These are phyloP conservation scores for Cercospora sojina DNA, from an alignment of 2,329 filamentous ascomycete species.

Conservation along the genomic window DNA sequence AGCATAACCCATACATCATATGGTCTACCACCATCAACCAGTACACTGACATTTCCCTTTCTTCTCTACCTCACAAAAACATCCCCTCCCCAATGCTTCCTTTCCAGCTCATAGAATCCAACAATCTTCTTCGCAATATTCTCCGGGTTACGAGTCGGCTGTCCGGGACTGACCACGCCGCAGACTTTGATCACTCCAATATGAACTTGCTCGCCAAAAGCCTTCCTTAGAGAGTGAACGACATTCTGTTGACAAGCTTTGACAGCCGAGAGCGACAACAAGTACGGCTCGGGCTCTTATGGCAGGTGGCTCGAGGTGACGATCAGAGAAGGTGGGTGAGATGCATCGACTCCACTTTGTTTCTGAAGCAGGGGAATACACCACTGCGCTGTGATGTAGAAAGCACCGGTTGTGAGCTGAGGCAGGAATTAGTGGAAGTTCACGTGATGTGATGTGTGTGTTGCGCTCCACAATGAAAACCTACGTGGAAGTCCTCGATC, in stretches of 20 bases:
- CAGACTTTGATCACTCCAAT: conserved; percentile 17
- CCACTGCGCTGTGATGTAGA: conserved; percentile 21
- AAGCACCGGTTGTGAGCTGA: conserved; percentile 11
- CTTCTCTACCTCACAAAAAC: not conserved
- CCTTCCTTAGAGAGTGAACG: conserved; percentile 11
- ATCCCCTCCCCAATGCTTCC: conserved; percentile 10
- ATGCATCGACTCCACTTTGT: not conserved
- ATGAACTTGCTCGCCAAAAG: conserved; percentile 15
- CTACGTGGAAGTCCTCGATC: conserved; percentile 19
- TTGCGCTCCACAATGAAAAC: not conserved
- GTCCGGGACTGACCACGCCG: conserved; percentile 8
- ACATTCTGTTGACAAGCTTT: conserved; percentile 21
- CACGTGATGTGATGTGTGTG: not conserved
- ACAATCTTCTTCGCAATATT: conserved; percentile 14
- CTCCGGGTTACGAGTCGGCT: conserved; percentile 8
- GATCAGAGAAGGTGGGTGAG: conserved; percentile 6
- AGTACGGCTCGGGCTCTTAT: conserved; percentile 8
- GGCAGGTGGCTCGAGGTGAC: conserved; percentile 20
- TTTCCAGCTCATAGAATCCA: conserved; percentile 10
- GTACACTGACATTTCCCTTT: not conserved
- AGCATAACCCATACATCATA: not conserved
- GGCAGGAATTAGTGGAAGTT: not conserved
- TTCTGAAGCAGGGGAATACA: conserved; percentile 11
- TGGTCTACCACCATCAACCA: not conserved
- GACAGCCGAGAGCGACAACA: conserved; percentile 15